Conservation (phyloP, 2,329 filamentous ascomycete species). For the Fusarium dimerum region DNA sequence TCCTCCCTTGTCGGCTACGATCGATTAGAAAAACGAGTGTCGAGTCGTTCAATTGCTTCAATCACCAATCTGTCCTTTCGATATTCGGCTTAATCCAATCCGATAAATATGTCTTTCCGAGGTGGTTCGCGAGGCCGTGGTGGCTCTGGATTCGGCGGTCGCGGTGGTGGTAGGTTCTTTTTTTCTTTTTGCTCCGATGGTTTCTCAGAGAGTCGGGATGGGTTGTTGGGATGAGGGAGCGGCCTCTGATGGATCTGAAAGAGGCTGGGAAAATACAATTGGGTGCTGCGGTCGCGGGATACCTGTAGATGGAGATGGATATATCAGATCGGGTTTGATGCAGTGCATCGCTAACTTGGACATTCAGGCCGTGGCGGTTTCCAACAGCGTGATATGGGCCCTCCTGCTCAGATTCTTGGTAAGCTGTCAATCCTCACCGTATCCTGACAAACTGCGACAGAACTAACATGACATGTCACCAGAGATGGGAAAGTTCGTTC, state of each 20-base stretch:
- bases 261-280: background rate
- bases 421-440: constrained; percentile 18
- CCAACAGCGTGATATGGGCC: constrained; percentile 42
- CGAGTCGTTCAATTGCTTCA: background rate
- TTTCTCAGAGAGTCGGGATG: too few relatives aligned
- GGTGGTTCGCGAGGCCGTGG: constrained; percentile 38
- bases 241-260: background rate
- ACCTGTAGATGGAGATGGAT: constrained; percentile 2
- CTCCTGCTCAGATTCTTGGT: constrained; percentile 40
- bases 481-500: constrained; percentile 93
- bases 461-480: constrained; percentile 7
- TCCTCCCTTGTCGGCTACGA: too few relatives aligned
- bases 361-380: constrained; percentile 38
- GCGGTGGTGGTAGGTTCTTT: constrained; percentile 36
- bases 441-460: background rate
- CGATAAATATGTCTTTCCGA: constrained; percentile 40
- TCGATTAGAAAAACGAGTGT: constrained; percentile 3
- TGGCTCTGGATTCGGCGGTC: constrained; percentile 36
- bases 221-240: background rate
- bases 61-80: too few relatives aligned
- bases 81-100: background rate
- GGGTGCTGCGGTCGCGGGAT: background rate
- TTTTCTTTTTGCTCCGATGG: background rate
- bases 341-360: constrained; percentile 10
- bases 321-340: background rate